Percentiles rank a stretch among this genome's conserved stretches.
These are phyloP conservation scores for Annulohypoxylon maeteangense DNA, from an alignment of 495 filamentous ascomycete species.

Conservation along the genomic window DNA sequence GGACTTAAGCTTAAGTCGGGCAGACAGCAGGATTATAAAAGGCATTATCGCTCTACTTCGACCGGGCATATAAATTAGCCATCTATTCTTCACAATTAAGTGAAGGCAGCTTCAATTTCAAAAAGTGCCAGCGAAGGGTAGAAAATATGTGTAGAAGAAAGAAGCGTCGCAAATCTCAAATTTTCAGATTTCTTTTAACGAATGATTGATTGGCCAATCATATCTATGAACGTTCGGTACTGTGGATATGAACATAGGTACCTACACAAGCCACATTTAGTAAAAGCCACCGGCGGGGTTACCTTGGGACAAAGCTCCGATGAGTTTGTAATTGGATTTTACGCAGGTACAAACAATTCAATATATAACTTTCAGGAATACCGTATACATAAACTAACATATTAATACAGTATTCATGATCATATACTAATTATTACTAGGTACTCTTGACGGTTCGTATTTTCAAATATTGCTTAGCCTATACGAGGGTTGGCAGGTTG, in stretches of 20 bases:
- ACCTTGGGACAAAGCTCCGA: background rate
- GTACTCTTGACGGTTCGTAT: constrained; percentile 17
- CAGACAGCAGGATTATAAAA: constrained; percentile 50
- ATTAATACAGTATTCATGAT: too few species aligned
- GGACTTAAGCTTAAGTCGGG: constrained; percentile 38
- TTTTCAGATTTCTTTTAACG: constrained; percentile 13
- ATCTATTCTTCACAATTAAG: constrained; percentile 16
- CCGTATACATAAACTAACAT: too few species aligned
- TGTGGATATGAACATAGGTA: too few species aligned
- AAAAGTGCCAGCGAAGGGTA: constrained; percentile 45
- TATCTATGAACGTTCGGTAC: background rate
- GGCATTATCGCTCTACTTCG: constrained; percentile 46
- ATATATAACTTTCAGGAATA: too few species aligned
- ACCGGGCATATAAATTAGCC: constrained; percentile 37
- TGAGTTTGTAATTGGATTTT: background rate
- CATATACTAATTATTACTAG: too few species aligned
- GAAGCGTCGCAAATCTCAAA: constrained; percentile 14
- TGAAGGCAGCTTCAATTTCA: constrained; percentile 27
- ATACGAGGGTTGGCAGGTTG: constrained; percentile 20
- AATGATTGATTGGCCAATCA: constrained; percentile 23
- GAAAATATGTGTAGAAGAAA: constrained; percentile 54
- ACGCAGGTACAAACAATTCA: background rate
- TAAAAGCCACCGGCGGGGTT: constrained; percentile 7
- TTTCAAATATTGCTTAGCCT: background rate
- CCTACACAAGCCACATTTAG: constrained; percentile 17